Evolutionary conservation across 768 basidiomycete genomes (phyloP).

Genomic region (Collybia mongolica): DNA sequence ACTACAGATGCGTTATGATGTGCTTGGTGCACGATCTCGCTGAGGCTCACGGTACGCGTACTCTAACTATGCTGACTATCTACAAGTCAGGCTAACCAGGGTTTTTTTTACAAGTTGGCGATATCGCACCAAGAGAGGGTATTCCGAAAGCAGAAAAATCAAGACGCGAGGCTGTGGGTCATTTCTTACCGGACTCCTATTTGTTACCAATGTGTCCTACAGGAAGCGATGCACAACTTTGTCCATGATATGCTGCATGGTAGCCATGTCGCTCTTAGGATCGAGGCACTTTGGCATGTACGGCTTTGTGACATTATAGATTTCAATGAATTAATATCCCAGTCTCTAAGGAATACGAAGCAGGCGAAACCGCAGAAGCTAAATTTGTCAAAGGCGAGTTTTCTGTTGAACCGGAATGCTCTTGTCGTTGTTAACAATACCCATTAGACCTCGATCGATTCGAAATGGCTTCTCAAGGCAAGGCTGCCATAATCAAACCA

Average conservation of each 20-base stretch:
- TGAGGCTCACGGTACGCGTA: conserved; percentile 79
- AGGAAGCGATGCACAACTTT: conserved; percentile 92
- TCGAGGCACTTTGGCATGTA: conserved; percentile 72
- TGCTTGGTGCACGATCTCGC: conserved; percentile 92
- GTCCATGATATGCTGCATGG: conserved; percentile 86
- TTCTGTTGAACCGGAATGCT: background rate
- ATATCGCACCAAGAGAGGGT: conserved; percentile 89
- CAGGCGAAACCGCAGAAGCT: conserved; percentile 68
- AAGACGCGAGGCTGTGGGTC: conserved; percentile 64
- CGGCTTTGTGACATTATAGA: conserved; percentile 8
- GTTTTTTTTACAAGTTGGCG: conserved; percentile 67
- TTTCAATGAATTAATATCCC: background rate
- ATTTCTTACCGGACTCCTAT: background rate
- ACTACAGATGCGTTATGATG: conserved; percentile 79
- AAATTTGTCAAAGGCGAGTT: conserved; percentile 78
- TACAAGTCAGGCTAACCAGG: background rate
- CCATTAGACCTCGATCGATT: conserved; percentile 76
- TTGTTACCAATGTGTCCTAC: conserved; percentile 1
- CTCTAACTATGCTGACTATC: background rate
- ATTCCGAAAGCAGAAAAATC: conserved; percentile 82
- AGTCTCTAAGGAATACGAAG: conserved; percentile 77
- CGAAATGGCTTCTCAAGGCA: conserved; percentile 87
- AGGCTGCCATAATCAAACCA: background rate
- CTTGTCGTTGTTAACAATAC: background rate
- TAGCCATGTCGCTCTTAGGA: conserved; percentile 64